phyloP scores from a whole-genome alignment of 257 asterid genomes.

The Solanum commersonii region DNA sequence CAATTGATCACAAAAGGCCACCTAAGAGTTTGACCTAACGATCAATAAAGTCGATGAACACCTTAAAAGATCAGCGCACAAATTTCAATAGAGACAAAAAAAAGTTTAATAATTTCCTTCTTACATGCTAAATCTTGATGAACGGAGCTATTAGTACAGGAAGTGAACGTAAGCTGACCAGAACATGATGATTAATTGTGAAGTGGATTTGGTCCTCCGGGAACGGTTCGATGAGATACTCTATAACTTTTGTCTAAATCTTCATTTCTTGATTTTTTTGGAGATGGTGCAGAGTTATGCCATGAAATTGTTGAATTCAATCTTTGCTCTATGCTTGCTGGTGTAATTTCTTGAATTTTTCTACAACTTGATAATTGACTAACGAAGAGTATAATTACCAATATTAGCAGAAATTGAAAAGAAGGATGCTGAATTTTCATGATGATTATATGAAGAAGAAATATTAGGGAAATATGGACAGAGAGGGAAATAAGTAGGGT shows the following conservation, averaged over 20 bases:
- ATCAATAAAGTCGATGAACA: background rate
- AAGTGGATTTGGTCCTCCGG: constrained; percentile 62
- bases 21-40: background rate
- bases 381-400: background rate
- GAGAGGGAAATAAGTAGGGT: background rate
- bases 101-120: background rate
- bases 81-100: background rate
- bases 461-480: background rate
- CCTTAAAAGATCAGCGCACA: background rate
- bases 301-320: constrained; percentile 11
- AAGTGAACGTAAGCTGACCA: background rate
- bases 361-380: background rate
- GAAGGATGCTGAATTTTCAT: background rate
- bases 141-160: rapidly evolving
- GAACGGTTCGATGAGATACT: constrained; percentile 26
- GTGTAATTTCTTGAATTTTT: background rate
- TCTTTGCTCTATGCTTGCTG: background rate
- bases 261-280: constrained; percentile 13
- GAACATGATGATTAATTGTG: constrained; percentile 24
- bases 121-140: background rate
- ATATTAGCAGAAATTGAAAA: background rate
- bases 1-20: background rate
- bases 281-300: constrained; percentile 16
- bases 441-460: background rate
- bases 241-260: background rate